Evolutionary conservation across 352 stramenopile species (phyloP), one percentile per base, ranked within the genome.

Genomic region (Blastocystis hominis): DNA sequence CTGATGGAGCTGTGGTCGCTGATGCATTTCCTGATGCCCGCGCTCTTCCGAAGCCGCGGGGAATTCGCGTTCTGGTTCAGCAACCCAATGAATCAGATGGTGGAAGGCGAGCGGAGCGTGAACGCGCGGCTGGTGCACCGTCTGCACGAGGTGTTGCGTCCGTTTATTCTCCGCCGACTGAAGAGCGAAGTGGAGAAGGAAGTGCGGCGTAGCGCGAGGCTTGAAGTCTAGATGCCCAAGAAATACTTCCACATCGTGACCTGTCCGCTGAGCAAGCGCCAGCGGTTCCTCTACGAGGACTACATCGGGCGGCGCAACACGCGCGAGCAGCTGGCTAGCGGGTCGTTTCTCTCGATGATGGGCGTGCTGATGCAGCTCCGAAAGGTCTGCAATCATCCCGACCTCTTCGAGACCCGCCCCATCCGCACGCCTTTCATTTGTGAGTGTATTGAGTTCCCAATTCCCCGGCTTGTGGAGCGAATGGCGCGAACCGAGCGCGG

Each of bases 1-100:
- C 96, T 98, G 46, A 94, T 97, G 87, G 97, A 99, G 91, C 92
- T 99, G 47, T 99, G 96, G 95, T 95, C 95, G 72, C 91, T 99
- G 38, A 89, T 99, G 17, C 97, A 98, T 90, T 98, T 99, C 70
- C 97, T 98, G 55, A 94, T 98, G 63, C 93, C 91, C 42, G 47
- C 70, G 0, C 70, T 42, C 62, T 54, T 3, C 4, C 0, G 15
- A 59, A 0, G 30, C 55, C 1, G 30, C 47, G 10, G 54, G 54
- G 36, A 9, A 47, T 0, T n/a, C 62, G 7, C 17, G 6, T 5
- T 63, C 55, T 20, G 36, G 40, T 2, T 75, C 68, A 54, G 7
- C 30, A 80, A 7, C n/a, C n/a, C 3, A 50, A 24, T 36, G 47
- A 59, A 38, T 63, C 40, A 36, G 38, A 36, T 24, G 30, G 61